phyloP scores from a whole-genome alignment of 106 monocot species.

The Dendrobium chrysotoxum region DNA sequence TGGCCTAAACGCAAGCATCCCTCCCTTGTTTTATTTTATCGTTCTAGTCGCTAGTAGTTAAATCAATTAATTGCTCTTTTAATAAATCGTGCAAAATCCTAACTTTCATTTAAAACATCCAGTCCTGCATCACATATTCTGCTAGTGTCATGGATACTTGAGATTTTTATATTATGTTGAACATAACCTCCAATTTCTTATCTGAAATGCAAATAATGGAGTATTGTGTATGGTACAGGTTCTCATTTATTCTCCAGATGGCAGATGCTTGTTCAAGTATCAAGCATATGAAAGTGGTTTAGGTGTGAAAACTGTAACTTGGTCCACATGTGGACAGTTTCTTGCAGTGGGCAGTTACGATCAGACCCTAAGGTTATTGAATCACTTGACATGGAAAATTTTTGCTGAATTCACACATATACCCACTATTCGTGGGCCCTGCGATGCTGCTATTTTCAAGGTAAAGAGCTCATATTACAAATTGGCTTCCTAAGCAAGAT shows the following conservation, averaged over 20 bases:
- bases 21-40: too few relatives aligned
- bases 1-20: too few relatives aligned
- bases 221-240: constrained; percentile 45
- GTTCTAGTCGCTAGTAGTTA: too few relatives aligned
- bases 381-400: constrained; percentile 90
- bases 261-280: constrained; percentile 94
- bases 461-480: constrained; percentile 15
- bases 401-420: constrained; percentile 84
- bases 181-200: neutral
- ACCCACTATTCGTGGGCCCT: constrained; percentile 53
- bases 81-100: too few relatives aligned
- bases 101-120: too few relatives aligned
- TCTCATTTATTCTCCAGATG: constrained; percentile 97
- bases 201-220: constrained; percentile 1
- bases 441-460: constrained; percentile 68
- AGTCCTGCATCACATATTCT: too few relatives aligned
- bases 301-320: constrained; percentile 90
- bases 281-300: constrained; percentile 95
- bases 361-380: constrained; percentile 69
- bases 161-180: neutral
- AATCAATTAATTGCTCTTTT: too few relatives aligned
- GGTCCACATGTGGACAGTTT: constrained; percentile 98
- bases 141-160: neutral
- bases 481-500: neutral
- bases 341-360: constrained; percentile 94